Base-by-base conservation (phyloP, 176 grass and related monocot species). In the Oryza meyeriana region DNA sequence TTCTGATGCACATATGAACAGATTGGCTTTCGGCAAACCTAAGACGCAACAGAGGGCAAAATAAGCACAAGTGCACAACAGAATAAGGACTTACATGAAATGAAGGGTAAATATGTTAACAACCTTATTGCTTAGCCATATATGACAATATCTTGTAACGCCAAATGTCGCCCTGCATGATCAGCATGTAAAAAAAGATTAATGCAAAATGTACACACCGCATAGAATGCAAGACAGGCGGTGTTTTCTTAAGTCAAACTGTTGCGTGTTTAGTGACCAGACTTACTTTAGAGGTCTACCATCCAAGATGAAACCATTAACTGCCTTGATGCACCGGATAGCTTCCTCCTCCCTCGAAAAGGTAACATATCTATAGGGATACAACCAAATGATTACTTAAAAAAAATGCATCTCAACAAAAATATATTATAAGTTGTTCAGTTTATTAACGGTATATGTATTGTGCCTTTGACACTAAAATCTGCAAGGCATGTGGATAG, bases 61-160 rank as follows among this genome's bases (percentile, higher is more conserved):
- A 75, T 77, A 77, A 77, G 77, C 22, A 85, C 36, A 64, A 59
- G 11, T 12, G 13, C 12, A 11, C 10, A 45, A 45, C 76, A 81
- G 9, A 17, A 85, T 64, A 35, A 83, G 16, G 16, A 79, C 27
- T 74, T 79, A 17, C 66, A 90, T 12, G 25, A 3, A 71, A 18
- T 39, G 12, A 82, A 58, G 74, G 10, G 32, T 10, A n/a, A 31
- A 75, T 81, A 77, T 47, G 24, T 84, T 79, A 87, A 72, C 26
- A 52, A 93, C 91, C 85, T 65, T 82, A 61, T 93, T 93, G 84
- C 45, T 88, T 61, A 93, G 70, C 91, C 88, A 90, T 59, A 84
- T 38, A 71, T 85, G 88, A 62, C 91, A 93, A 78, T 93, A 93
- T 88, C 91, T 85, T 66, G 91, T 93, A 79, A 87, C 88, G 39